phyloP scores from a whole-genome alignment of 495 filamentous ascomycete genomes.

The Aspergillus nidulans region DNA sequence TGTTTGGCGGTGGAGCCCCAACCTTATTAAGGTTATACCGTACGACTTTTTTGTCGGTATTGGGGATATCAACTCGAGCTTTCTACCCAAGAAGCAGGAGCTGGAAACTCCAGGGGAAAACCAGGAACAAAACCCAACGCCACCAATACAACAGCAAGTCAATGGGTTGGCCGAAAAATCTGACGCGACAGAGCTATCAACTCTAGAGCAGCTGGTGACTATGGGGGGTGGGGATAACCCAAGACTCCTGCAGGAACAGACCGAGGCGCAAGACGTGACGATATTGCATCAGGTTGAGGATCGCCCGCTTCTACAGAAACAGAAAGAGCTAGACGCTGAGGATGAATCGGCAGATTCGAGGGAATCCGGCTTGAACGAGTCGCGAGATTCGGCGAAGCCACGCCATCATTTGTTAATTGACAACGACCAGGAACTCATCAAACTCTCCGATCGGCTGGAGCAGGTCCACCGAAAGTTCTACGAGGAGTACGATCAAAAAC shows the following conservation, averaged over 20 bases:
- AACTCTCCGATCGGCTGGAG: slow-evolving; percentile 68
- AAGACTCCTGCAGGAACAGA: slow-evolving; percentile 65
- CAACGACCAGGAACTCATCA: slow-evolving; percentile 73
- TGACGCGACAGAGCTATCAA: slow-evolving; percentile 42
- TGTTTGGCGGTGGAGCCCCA: slow-evolving; percentile 93
- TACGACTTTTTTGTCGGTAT: slow-evolving; percentile 99
- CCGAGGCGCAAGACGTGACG: slow-evolving; percentile 75
- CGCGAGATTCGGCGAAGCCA: slow-evolving; percentile 41
- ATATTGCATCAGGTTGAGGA: slow-evolving; percentile 87
- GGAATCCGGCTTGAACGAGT: slow-evolving; percentile 37
- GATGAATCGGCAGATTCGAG: slow-evolving; percentile 58
- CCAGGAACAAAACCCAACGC: slow-evolving; percentile 17
- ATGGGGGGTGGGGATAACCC: slow-evolving; percentile 74
- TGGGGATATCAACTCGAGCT: slow-evolving; percentile 98
- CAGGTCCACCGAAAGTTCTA: slow-evolving; percentile 76
- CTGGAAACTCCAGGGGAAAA: slow-evolving; percentile 35
- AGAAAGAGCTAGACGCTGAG: slow-evolving; percentile 81
- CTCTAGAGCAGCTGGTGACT: slow-evolving; percentile 68
- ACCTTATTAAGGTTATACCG: slow-evolving; percentile 89
- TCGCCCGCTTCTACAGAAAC: slow-evolving; percentile 78
- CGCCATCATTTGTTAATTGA: slow-evolving; percentile 81
- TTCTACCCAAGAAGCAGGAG: slow-evolving; percentile 84
- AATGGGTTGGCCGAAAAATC: slow-evolving; percentile 30
- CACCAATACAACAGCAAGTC: slow-evolving; percentile 31
- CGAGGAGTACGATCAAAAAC: slow-evolving; percentile 64